phyloP scores from a whole-genome alignment of 2,329 filamentous ascomycete species.

The Celoporthe dispersa region DNA sequence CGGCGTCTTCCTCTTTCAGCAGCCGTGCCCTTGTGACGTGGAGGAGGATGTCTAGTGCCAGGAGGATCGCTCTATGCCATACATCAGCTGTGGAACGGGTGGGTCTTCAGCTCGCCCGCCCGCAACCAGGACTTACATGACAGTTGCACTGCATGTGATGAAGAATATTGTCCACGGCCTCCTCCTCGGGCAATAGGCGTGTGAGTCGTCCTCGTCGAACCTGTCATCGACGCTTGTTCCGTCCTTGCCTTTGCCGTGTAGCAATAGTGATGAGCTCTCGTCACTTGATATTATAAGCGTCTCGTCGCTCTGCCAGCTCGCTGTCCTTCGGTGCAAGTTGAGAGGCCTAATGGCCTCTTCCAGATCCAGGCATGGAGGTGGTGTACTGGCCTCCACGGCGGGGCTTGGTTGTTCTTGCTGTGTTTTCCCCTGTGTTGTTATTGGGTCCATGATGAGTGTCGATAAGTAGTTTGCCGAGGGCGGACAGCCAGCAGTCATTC shows the following conservation, averaged over 20 bases:
- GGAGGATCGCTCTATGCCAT: conserved; percentile 10
- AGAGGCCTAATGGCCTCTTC: neutral
- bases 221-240: neutral
- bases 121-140: conserved; percentile 19
- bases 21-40: conserved; percentile 26
- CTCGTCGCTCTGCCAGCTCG: conserved; percentile 24
- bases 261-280: neutral
- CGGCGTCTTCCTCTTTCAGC: conserved; percentile 30
- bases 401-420: neutral
- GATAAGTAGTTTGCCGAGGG: neutral
- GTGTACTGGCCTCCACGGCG: neutral
- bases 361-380: neutral
- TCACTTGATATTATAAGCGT: conserved; percentile 5
- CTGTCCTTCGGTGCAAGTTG: conserved; percentile 10
- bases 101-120: too few relatives aligned
- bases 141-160: neutral
- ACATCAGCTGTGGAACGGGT: neutral
- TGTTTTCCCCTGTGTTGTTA: neutral
- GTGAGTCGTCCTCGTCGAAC: conserved; percentile 1
- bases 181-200: conserved; percentile 1
- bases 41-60: conserved; percentile 29
- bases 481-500: neutral
- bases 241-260: neutral
- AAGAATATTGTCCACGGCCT: conserved; percentile 16
- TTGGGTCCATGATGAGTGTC: neutral